Conservation (phyloP, 2,329 filamentous ascomycete species). For the Cladosporium sp. region DNA sequence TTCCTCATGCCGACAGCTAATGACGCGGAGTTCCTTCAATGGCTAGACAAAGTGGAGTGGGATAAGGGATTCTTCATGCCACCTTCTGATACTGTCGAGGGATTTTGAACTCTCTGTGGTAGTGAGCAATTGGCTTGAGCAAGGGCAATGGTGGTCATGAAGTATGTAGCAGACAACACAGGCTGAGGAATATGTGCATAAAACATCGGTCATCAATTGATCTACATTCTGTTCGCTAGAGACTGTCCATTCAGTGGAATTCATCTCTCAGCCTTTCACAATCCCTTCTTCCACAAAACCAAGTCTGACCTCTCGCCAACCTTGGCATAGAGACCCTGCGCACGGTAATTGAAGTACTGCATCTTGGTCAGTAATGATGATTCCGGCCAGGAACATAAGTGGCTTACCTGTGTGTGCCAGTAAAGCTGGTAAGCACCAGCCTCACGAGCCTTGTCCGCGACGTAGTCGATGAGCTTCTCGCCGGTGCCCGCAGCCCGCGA, state of each 20-base stretch:
- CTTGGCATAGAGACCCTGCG: conserved; percentile 17
- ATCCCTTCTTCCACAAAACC: conserved; percentile 15
- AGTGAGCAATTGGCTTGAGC: background rate
- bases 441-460: conserved; percentile 58
- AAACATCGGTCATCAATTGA: no score
- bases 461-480: conserved; percentile 71
- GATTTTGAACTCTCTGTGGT: background rate
- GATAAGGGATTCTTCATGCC: conserved; percentile 15
- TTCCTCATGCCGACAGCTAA: conserved; percentile 40
- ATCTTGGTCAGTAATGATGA: background rate
- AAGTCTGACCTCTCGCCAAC: conserved; percentile 19
- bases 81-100: conserved; percentile 4
- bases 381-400: background rate
- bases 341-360: conserved; percentile 20
- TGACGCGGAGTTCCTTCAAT: conserved; percentile 46
- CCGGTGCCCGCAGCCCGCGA: conserved; percentile 47
- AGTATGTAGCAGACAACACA: background rate
- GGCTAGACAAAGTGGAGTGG: conserved; percentile 45
- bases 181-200: background rate
- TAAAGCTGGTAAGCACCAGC: conserved; percentile 17
- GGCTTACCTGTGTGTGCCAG: conserved; percentile 18
- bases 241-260: background rate
- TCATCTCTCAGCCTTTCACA: background rate
- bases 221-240: background rate
- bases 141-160: background rate